Percentiles rank a stretch among this genome's conserved stretches.
Evolutionary conservation across 2,329 filamentous ascomycete species (phyloP).

Genomic region (Phymatotrichopsis omnivora): DNA sequence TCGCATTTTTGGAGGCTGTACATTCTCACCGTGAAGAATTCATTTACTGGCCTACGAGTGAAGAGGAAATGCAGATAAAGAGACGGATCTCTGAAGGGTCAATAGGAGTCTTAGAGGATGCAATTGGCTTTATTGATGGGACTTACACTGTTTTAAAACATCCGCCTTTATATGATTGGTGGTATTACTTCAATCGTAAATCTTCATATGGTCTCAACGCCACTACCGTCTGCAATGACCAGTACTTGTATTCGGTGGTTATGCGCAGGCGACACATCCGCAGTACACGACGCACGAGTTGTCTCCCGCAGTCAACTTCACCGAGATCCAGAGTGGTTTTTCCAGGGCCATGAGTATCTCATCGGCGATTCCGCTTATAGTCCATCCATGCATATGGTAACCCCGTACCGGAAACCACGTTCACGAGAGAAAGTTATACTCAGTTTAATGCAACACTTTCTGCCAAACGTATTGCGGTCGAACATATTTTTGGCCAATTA

Average conservation of each 20-base stretch:
- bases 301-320: not conserved
- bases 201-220: not conserved
- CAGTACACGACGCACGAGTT: not conserved
- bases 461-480: not conserved
- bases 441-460: constrained; percentile 2
- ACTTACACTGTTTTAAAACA: not conserved
- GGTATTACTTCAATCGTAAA: not conserved
- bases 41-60: not conserved
- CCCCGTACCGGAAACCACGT: not conserved
- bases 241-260: not conserved
- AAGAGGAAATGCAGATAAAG: not conserved
- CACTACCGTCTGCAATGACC: not conserved
- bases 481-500: constrained; percentile 1
- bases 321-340: not conserved
- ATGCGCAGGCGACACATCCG: not conserved
- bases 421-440: too few species aligned
- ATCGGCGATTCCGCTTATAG: constrained; percentile 3
- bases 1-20: not conserved
- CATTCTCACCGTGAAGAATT: not conserved
- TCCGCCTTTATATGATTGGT: not conserved
- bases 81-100: not conserved
- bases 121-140: constrained; percentile 2
- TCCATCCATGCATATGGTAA: too few species aligned
- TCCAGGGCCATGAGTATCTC: not conserved
- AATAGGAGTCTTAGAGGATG: not conserved